Percentiles rank a stretch among this genome's conserved stretches.
Conservation (phyloP, 1,284 basidiomycete genomes). For the Cutaneotrichosporon sp. region DNA sequence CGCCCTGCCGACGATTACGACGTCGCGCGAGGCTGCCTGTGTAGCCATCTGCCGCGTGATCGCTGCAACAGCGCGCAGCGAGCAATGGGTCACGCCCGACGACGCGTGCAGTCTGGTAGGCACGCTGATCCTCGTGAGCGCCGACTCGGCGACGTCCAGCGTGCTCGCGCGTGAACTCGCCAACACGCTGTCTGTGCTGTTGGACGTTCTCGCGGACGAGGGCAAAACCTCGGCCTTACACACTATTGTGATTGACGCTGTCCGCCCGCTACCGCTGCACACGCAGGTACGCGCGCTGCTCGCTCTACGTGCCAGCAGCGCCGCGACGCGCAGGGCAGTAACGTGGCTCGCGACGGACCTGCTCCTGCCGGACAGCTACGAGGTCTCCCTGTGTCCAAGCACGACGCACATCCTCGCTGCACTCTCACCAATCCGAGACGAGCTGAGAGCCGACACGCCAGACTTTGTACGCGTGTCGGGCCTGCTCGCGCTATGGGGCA, state of each 20-base stretch:
- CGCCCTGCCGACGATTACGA: background rate
- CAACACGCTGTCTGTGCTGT: background rate
- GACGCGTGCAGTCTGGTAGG: background rate
- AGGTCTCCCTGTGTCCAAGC: background rate
- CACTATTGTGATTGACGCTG: background rate
- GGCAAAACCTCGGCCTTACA: too few relatives aligned
- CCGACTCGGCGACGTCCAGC: constrained; percentile 3
- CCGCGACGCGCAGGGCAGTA: background rate
- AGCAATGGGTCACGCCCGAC: background rate
- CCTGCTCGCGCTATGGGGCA: background rate
- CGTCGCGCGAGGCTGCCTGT: background rate
- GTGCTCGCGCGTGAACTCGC: background rate
- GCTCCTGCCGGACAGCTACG: background rate
- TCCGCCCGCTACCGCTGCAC: background rate
- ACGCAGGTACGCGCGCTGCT: constrained; percentile 1
- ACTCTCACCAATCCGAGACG: background rate
- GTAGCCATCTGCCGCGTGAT: background rate
- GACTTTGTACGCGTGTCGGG: background rate
- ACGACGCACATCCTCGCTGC: background rate
- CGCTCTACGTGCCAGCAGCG: background rate
- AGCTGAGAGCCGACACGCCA: background rate
- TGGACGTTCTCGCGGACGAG: background rate
- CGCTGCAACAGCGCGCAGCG: background rate
- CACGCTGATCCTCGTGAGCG: background rate
- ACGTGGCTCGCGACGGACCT: background rate